phyloP scores from a whole-genome alignment of 2,329 filamentous ascomycete species.

The Colletotrichum sp. region DNA sequence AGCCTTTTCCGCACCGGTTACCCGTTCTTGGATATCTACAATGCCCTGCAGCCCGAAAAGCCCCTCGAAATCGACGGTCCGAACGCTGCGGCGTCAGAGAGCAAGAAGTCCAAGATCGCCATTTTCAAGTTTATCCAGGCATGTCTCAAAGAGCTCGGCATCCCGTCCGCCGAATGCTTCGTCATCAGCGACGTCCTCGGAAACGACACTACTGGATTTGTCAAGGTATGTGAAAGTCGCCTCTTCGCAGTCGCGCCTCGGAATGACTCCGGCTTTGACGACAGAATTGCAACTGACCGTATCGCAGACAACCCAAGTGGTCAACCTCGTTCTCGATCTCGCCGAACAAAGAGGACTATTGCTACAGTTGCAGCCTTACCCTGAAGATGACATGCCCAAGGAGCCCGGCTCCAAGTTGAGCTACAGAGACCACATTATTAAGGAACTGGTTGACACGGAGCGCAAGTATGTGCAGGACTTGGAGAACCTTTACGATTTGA shows the following conservation, averaged over 20 bases:
- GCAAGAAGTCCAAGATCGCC: conserved; percentile 83
- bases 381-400: conserved; percentile 56
- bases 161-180: conserved; percentile 84
- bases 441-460: conserved; percentile 92
- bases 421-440: conserved; percentile 84
- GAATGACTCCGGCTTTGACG: neutral
- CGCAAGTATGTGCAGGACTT: conserved; percentile 98
- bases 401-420: conserved; percentile 71
- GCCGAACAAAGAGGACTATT: conserved; percentile 81
- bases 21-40: conserved; percentile 88
- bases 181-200: conserved; percentile 91
- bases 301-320: conserved; percentile 78
- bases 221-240: conserved; percentile 70
- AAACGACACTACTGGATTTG: conserved; percentile 95
- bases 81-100: conserved; percentile 60
- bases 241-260: neutral
- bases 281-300: neutral
- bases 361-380: conserved; percentile 62
- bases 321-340: conserved; percentile 90
- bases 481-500: conserved; percentile 90
- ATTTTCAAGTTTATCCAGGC: conserved; percentile 93
- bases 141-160: conserved; percentile 81
- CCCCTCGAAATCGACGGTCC: conserved; percentile 71
- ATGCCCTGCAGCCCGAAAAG: conserved; percentile 75
- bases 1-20: conserved; percentile 82